Conservation (phyloP, 1,284 basidiomycete species). For the Boletus smithii region DNA sequence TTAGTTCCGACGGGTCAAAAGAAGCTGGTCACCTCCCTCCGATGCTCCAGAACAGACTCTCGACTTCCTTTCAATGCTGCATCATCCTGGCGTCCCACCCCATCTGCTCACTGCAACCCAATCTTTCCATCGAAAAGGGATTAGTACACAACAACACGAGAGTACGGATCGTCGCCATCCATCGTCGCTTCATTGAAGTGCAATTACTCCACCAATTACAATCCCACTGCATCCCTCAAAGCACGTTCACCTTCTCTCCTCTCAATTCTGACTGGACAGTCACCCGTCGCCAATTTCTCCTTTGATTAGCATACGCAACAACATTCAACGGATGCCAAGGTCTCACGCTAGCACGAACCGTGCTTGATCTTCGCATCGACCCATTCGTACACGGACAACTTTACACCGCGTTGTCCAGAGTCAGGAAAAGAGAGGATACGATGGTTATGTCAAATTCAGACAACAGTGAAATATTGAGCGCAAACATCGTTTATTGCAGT, state of each 20-base stretch:
- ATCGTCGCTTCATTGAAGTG: background rate
- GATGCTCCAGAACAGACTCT: background rate
- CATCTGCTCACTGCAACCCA: background rate
- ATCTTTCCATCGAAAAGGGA: background rate
- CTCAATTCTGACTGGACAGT: background rate
- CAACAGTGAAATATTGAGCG: too few species aligned
- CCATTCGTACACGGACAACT: background rate
- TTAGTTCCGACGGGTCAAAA: background rate
- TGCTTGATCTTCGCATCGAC: background rate
- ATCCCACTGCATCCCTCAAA: background rate
- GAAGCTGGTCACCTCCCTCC: background rate
- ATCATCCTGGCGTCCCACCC: background rate
- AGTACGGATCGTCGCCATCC: background rate
- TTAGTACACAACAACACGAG: background rate
- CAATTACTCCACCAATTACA: too few species aligned
- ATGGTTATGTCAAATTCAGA: too few species aligned
- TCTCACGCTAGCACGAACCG: background rate
- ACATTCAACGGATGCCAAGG: background rate
- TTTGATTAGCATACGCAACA: background rate
- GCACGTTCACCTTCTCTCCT: background rate
- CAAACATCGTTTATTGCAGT: too few species aligned
- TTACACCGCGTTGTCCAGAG: background rate
- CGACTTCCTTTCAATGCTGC: background rate
- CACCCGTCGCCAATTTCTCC: background rate
- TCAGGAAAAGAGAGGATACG: background rate